These are phyloP conservation scores for Xylaria cubensis DNA, from an alignment of 495 filamentous ascomycete species.

Conservation along the genomic window DNA sequence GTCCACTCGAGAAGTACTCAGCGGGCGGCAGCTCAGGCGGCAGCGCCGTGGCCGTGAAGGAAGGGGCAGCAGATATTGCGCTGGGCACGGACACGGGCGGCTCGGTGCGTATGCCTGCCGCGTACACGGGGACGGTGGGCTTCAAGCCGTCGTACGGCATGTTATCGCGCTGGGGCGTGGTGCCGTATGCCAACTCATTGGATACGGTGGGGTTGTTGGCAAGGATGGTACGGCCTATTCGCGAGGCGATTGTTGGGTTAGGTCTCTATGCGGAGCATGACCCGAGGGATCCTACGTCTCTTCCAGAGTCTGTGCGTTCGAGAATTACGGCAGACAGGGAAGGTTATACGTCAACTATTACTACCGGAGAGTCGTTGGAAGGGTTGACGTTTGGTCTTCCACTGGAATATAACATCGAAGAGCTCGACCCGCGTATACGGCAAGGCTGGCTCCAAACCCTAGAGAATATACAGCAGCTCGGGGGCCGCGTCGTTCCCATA, in stretches of 20 bases:
- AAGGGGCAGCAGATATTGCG: conserved; percentile 73
- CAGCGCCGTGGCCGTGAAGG: conserved; percentile 84
- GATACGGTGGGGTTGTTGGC: conserved; percentile 91
- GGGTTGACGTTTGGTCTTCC: conserved; percentile 73
- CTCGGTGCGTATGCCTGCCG: conserved; percentile 88
- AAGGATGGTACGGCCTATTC: conserved; percentile 53
- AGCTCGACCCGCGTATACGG: conserved; percentile 71
- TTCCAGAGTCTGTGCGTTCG: conserved; percentile 61
- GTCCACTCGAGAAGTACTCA: conserved; percentile 57
- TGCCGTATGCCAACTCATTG: conserved; percentile 93
- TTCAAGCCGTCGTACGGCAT: conserved; percentile 94
- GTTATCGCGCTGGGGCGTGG: conserved; percentile 85
- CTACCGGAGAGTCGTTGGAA: conserved; percentile 41
- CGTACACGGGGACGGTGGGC: conserved; percentile 85
- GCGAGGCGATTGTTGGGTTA: conserved; percentile 60
- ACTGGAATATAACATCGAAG: conserved; percentile 84
- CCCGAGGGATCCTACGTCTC: conserved; percentile 76
- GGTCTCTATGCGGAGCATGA: conserved; percentile 63
- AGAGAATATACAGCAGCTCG: conserved; percentile 59
- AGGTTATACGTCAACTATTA: conserved; percentile 36
- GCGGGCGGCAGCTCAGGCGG: conserved; percentile 94
- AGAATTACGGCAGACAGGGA: conserved; percentile 56
- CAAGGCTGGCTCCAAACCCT: conserved; percentile 71
- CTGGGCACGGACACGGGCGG: conserved; percentile 96
- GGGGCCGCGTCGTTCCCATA: conserved; percentile 73